Percentiles rank a stretch among this genome's conserved stretches.
These are phyloP conservation scores for Dioszegia crocea DNA, from an alignment of 768 basidiomycete species.

Conservation along the genomic window DNA sequence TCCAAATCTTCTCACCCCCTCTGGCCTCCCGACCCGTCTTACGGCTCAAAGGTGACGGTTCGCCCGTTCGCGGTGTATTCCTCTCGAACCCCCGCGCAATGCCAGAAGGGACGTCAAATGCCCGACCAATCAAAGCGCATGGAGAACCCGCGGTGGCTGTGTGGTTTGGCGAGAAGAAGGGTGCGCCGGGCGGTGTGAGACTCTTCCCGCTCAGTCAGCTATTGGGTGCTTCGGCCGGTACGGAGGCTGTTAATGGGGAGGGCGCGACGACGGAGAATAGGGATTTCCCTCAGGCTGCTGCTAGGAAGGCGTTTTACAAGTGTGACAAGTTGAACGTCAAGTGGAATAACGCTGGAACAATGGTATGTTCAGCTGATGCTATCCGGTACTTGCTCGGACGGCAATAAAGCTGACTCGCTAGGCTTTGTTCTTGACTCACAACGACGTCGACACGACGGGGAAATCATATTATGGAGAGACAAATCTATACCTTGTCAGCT, in stretches of 20 bases:
- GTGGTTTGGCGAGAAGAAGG: slow-evolving; percentile 93
- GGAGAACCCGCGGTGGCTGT: slow-evolving; percentile 61
- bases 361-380: slow-evolving; percentile 54
- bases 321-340: slow-evolving; percentile 89
- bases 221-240: slow-evolving; percentile 12
- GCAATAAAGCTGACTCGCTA: slow-evolving; percentile 15
- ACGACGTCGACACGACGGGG: slow-evolving; percentile 94
- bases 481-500: slow-evolving; percentile 83
- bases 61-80: slow-evolving; percentile 36
- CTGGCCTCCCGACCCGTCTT: slow-evolving; percentile 29
- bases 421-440: slow-evolving; percentile 77
- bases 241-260: background rate
- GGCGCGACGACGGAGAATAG: slow-evolving; percentile 34
- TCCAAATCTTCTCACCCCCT: slow-evolving; percentile 50
- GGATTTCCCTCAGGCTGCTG: slow-evolving; percentile 65
- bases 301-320: slow-evolving; percentile 83
- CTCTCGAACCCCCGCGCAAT: slow-evolving; percentile 33
- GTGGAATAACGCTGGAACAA: slow-evolving; percentile 92
- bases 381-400: background rate
- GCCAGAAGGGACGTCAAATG: slow-evolving; percentile 27
- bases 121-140: slow-evolving; percentile 28
- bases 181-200: slow-evolving; percentile 79
- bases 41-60: slow-evolving; percentile 32
- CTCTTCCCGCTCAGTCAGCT: slow-evolving; percentile 66
- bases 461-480: slow-evolving; percentile 99